Percentiles rank a stretch among this genome's conserved stretches.
phyloP scores from a whole-genome alignment of 225 moss, liverwort and hornwort genomes.

The Lunularia cruciata region DNA sequence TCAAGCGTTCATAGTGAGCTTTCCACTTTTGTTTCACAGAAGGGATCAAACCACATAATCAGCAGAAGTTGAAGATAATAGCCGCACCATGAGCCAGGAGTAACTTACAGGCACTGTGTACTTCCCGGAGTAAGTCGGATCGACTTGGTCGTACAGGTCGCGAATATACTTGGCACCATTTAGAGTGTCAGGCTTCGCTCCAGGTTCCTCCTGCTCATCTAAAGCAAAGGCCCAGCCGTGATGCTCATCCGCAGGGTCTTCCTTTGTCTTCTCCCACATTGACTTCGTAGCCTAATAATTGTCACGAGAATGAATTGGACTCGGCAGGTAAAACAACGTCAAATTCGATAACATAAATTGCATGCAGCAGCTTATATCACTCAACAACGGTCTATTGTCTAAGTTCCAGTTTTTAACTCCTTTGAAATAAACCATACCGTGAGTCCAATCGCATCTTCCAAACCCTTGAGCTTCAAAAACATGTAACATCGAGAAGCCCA shows the following conservation, averaged over 20 bases:
- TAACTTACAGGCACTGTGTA: constrained; percentile 43
- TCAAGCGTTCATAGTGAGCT: neutral
- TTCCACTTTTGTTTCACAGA: too few relatives aligned
- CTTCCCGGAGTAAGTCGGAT: constrained; percentile 32
- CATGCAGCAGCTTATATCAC: too few relatives aligned
- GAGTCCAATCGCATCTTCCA: constrained; percentile 46
- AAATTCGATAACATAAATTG: too few relatives aligned
- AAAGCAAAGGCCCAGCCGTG: constrained; percentile 42
- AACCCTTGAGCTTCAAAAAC: constrained; percentile 49
- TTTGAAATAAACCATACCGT: constrained; percentile 28
- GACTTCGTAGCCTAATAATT: constrained; percentile 37
- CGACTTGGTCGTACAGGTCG: constrained; percentile 39
- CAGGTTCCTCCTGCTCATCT: constrained; percentile 33
- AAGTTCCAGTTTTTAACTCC: too few relatives aligned
- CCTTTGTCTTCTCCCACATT: constrained; percentile 44
- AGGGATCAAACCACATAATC: too few relatives aligned
- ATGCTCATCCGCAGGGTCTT: constrained; percentile 45
- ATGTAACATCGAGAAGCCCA: constrained; percentile 56
- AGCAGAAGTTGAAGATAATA: neutral
- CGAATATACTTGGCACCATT: constrained; percentile 42
- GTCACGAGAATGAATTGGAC: neutral
- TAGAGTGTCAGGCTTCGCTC: constrained; percentile 33
- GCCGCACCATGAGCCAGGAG: neutral
- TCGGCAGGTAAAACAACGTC: too few relatives aligned
- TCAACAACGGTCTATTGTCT: too few relatives aligned